Percentiles rank a stretch among this genome's conserved stretches.
These are phyloP conservation scores for Backusella psychrophila DNA, from an alignment of 192 early-diverging fungal species.

Conservation along the genomic window DNA sequence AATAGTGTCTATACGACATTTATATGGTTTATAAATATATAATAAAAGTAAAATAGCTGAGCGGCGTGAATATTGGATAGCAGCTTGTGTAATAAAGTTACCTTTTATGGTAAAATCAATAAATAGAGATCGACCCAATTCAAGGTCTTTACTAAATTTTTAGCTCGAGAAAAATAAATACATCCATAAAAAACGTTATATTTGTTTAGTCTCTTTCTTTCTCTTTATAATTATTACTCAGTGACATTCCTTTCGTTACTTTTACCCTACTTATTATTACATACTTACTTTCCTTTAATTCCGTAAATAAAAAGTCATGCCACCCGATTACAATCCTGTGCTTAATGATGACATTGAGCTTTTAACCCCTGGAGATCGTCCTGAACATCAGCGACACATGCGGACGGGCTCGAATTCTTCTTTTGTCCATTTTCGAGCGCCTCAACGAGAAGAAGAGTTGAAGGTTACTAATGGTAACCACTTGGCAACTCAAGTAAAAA, in stretches of 20 bases:
- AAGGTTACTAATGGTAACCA: slow-evolving; percentile 1
- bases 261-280: background rate
- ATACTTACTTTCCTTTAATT: background rate
- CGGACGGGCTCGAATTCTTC: slow-evolving; percentile 7
- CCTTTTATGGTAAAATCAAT: slow-evolving; percentile 3
- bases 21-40: background rate
- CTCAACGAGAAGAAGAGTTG: background rate
- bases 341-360: slow-evolving; percentile 2
- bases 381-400: background rate
- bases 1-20: background rate
- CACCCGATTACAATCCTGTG: background rate
- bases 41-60: background rate
- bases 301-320: background rate
- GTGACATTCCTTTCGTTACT: background rate
- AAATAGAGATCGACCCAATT: background rate
- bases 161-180: background rate
- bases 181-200: background rate
- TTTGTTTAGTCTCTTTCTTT: background rate
- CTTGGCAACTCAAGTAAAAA: slow-evolving; percentile 15
- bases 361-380: background rate
- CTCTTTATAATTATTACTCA: background rate
- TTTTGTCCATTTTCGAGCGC: slow-evolving; percentile 19
- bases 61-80: background rate
- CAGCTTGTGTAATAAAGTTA: background rate
- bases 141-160: background rate